Evolutionary conservation across 1,284 basidiomycete genomes (phyloP).

Genomic region (Ceratobasidium sp.): DNA sequence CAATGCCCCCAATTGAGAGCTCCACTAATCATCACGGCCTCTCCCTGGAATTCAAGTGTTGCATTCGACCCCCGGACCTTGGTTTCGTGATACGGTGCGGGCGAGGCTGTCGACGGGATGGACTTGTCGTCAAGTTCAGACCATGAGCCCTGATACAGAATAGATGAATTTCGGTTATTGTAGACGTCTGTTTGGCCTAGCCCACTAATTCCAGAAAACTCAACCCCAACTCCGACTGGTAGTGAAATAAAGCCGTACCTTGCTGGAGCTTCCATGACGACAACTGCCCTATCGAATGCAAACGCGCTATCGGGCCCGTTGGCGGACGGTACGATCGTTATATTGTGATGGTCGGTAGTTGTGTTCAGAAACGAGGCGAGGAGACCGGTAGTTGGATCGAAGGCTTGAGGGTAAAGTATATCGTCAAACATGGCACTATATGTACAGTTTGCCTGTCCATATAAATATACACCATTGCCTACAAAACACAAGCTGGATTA

Average conservation of each 20-base stretch:
- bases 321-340: neutral
- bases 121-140: neutral
- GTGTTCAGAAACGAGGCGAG: neutral
- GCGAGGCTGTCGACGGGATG: neutral
- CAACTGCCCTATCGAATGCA: slow-evolving; percentile 8
- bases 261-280: neutral
- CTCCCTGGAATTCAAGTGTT: slow-evolving; percentile 1
- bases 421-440: neutral
- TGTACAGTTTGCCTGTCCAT: slow-evolving; percentile 10
- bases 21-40: neutral
- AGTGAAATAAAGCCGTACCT: neutral
- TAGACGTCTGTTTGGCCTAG: neutral
- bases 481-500: neutral
- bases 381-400: neutral
- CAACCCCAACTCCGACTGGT: no score
- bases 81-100: slow-evolving; percentile 1
- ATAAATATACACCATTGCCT: neutral
- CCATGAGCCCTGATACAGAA: slow-evolving; percentile 4
- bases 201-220: neutral
- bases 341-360: neutral
- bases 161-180: slow-evolving; percentile 6
- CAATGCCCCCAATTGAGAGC: neutral
- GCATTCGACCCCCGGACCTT: neutral
- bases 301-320: neutral
- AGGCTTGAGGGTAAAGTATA: neutral